Evolutionary conservation across 2,329 filamentous ascomycete species (phyloP).

Genomic region (Botrytis deweyae): DNA sequence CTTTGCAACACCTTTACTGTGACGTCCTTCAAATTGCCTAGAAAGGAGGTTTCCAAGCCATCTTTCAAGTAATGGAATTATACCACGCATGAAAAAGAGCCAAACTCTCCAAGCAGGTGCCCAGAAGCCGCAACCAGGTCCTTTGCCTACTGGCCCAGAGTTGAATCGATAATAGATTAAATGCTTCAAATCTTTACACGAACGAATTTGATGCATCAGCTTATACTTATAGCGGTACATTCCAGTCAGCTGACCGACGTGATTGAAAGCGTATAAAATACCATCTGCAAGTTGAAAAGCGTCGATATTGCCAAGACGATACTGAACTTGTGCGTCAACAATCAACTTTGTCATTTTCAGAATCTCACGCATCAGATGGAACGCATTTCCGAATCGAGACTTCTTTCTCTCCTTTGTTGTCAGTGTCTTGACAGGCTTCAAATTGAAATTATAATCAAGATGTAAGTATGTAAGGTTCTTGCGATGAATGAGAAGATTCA

Average conservation of each 20-base stretch:
- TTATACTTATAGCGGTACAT: conserved; percentile 99
- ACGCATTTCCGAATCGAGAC: conserved; percentile 97
- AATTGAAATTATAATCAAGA: conserved; percentile 98
- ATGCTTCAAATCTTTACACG: conserved; percentile 98
- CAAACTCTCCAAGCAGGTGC: conserved; percentile 97
- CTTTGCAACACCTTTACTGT: conserved; percentile 98
- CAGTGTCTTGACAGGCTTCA: conserved; percentile 97
- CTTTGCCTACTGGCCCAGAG: conserved; percentile 92
- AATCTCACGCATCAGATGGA: conserved; percentile 98
- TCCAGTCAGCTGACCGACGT: conserved; percentile 94
- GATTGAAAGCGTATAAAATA: conserved; percentile 99
- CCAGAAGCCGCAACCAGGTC: conserved; percentile 98
- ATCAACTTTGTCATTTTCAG: conserved; percentile 94
- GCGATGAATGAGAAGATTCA: conserved; percentile 94
- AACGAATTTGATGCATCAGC: conserved; percentile 98
- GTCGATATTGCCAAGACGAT: conserved; percentile 95
- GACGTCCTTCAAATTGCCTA: conserved; percentile 95
- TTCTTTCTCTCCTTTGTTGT: conserved; percentile 99
- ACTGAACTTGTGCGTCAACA: conserved; percentile 97
- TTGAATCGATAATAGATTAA: conserved; percentile 99
- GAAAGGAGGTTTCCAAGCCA: conserved; percentile 97
- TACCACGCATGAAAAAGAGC: conserved; percentile 99
- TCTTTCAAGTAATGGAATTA: conserved; percentile 92
- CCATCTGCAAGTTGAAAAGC: conserved; percentile 98
- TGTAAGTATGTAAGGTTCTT: conserved; percentile 99